These are phyloP conservation scores for Lachancea kluyveri DNA, from an alignment of 805 yeast species.

Conservation along the genomic window DNA sequence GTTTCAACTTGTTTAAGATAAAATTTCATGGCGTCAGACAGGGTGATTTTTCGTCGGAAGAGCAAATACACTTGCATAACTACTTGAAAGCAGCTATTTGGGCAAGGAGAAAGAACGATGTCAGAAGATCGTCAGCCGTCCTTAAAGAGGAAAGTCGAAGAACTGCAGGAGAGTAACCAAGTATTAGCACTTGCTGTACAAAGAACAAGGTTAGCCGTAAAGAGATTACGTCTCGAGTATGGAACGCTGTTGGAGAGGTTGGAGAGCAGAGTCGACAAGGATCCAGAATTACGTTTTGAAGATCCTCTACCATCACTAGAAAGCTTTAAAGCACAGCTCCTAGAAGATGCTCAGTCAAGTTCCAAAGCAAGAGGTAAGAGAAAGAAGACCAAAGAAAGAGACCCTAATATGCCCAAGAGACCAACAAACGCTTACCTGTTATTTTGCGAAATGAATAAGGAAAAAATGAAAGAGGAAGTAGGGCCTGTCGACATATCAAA, in stretches of 20 bases:
- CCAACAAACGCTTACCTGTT: conserved; percentile 87
- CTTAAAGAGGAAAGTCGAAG: conserved; percentile 59
- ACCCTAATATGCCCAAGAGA: conserved; percentile 81
- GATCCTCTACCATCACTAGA: conserved; percentile 28
- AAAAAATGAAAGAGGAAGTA: conserved; percentile 52
- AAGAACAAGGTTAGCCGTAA: conserved; percentile 68
- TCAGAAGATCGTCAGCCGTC: too few relatives aligned
- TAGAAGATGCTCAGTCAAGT: conserved; percentile 6
- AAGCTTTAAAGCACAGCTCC: conserved; percentile 22
- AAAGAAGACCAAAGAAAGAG: conserved; percentile 45
- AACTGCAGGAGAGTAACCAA: conserved; percentile 74
- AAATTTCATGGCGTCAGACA: too few relatives aligned
- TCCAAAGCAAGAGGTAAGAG: conserved; percentile 28
- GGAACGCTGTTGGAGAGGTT: conserved; percentile 72
- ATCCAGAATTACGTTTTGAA: conserved; percentile 26
- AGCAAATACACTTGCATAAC: too few relatives aligned
- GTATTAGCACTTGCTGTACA: conserved; percentile 67
- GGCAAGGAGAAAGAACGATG: too few relatives aligned
- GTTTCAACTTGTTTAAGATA: too few relatives aligned
- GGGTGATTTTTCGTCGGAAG: too few relatives aligned
- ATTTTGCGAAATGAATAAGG: conserved; percentile 84
- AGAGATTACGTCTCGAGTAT: conserved; percentile 78
- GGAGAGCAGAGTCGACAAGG: conserved; percentile 46
- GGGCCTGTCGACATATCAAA: conserved; percentile 64
- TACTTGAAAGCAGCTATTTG: too few relatives aligned